phyloP scores from a whole-genome alignment of 768 basidiomycete species.

The Calocera cornea region DNA sequence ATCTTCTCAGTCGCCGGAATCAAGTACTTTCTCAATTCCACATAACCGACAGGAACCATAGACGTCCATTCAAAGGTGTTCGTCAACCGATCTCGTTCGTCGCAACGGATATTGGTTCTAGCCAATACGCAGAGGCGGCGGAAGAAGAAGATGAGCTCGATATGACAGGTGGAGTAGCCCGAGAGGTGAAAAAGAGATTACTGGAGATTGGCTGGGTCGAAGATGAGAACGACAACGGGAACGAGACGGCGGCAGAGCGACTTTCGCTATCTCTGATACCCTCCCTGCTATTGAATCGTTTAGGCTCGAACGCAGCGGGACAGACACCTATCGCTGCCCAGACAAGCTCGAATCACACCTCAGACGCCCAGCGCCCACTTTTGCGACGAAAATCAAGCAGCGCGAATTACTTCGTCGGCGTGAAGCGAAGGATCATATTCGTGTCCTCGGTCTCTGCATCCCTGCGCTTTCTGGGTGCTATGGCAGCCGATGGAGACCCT shows the following conservation, averaged over 20 bases:
- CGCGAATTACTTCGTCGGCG: conserved; percentile 24
- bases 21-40: conserved; percentile 52
- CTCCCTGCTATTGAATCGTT: conserved; percentile 38
- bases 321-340: conserved; percentile 15
- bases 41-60: conserved; percentile 44
- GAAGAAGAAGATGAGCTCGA: conserved; percentile 38
- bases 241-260: conserved; percentile 43
- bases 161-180: conserved; percentile 36
- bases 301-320: conserved; percentile 21
- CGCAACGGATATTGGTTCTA: conserved; percentile 60
- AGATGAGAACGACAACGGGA: conserved; percentile 22
- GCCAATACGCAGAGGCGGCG: conserved; percentile 41
- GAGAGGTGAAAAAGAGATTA: conserved; percentile 50
- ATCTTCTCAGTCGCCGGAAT: conserved; percentile 52
- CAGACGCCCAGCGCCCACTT: conserved; percentile 19
- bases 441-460: conserved; percentile 44
- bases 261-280: conserved; percentile 48
- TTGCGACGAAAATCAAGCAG: conserved; percentile 46
- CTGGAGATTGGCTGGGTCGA: conserved; percentile 61
- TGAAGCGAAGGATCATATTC: conserved; percentile 53
- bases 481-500: conserved; percentile 42
- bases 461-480: conserved; percentile 39
- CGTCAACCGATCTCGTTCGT: conserved; percentile 60
- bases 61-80: conserved; percentile 55
- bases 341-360: conserved; percentile 11